Base-by-base conservation (phyloP, 2,329 filamentous ascomycete genomes). In the Erysiphe pulchra region DNA sequence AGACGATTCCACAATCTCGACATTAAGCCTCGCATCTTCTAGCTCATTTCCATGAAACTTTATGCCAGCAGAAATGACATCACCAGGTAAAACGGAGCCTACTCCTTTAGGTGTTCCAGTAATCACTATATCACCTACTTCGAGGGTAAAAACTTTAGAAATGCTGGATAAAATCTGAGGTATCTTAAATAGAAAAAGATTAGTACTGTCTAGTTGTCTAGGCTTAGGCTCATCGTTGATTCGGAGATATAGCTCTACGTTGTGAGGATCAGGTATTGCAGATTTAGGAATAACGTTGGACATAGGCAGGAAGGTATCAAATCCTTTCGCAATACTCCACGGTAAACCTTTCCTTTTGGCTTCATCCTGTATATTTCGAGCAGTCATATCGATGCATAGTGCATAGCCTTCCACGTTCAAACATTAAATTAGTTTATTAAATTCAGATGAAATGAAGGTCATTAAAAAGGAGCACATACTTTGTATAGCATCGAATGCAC, bases 91-190 rank as follows among this genome's bases (percentile, higher is more conserved):
- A 1, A 93, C 85, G 17, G 77, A 70, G 1, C 90, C 90, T 1
- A 98, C 90, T 12, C 90, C 90, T 65, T 94, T 94, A 44, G 90
- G 90, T 44, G 90, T 98, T 16, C 90, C 90, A n/a, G 90, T 98
- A 54, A 98, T 65, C 43, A 98, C 75, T 56, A 98, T 77, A 61
- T 98, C 90, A 43, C 87, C 90, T 56, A 80, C 74, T 62, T 92
- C 79, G 48, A 98, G 68, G 9, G 84, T 85, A 85, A 95, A 94
- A 47, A 95, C 86, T 59, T 78, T 78, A 52, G 83, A 90, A 58
- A 98, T 92, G 64, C 94, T 85, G 56, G 79, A 81, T 57, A 98
- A 62, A 51, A 92, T 76, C 53, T 82, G 70, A 18, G 87, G 86
- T 56, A 98, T 90, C 47, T 73, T 71, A 69, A 92, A 93, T 48